A percentile compares a stretch with the other conserved stretches of the same genome.
These are phyloP conservation scores for Aristolochia contorta DNA, from an alignment of 164 flowering plant genomes.

Conservation along the genomic window DNA sequence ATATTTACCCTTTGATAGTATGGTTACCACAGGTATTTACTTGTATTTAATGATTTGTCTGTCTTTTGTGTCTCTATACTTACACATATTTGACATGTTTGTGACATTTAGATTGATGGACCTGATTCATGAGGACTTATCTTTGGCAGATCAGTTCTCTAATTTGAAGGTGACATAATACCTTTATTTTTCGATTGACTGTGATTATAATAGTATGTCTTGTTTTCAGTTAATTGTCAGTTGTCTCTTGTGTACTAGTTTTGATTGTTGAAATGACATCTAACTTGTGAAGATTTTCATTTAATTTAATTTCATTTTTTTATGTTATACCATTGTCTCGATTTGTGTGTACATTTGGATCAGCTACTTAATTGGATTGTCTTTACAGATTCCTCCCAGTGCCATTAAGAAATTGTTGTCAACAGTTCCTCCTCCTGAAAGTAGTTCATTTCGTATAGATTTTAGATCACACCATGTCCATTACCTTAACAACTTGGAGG, in stretches of 20 bases:
- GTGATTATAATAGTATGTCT: too few species aligned
- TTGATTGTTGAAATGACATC: too few species aligned
- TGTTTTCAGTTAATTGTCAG: too few species aligned
- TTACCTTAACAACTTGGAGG: constrained; percentile 94
- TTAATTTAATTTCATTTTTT: not conserved
- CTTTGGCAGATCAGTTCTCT: constrained; percentile 76
- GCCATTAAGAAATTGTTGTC: constrained; percentile 52
- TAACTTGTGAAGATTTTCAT: not conserved
- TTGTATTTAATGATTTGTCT: not conserved
- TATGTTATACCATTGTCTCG: not conserved
- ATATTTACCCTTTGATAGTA: not conserved
- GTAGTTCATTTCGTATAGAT: constrained; percentile 61
- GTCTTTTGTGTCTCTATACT: not conserved
- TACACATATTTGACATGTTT: not conserved
- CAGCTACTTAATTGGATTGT: constrained; percentile 9
- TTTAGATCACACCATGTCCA: constrained; percentile 86
- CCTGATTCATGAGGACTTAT: constrained; percentile 74
- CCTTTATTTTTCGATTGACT: not conserved
- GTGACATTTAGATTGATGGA: constrained; percentile 57
- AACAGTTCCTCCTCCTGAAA: constrained; percentile 52
- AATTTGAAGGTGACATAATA: constrained; percentile 54
- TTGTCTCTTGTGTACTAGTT: too few species aligned
- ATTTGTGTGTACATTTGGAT: not conserved
- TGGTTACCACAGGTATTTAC: not conserved
- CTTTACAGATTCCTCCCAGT: constrained; percentile 63